Evolutionary conservation across 1,284 basidiomycete genomes (phyloP).

Genomic region (Taiwanofungus camphoratus): DNA sequence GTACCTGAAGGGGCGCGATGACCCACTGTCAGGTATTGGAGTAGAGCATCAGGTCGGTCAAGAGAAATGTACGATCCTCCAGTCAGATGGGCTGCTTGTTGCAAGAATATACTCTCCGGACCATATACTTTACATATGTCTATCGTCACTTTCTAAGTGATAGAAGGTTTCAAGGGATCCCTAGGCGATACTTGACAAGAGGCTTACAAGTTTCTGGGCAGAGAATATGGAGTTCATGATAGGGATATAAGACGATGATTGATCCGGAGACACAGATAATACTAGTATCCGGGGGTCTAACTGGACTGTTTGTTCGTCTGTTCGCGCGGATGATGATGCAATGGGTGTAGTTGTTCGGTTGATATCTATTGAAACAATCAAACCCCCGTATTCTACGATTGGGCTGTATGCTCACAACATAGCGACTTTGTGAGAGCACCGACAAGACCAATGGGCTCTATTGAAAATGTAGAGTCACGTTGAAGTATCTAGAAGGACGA

Average conservation of each 20-base stretch:
- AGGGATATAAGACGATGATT: conserved; percentile 87
- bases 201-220: conserved; percentile 86
- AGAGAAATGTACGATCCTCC: conserved; percentile 90
- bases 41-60: conserved; percentile 72
- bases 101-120: conserved; percentile 90
- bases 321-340: conserved; percentile 28
- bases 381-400: neutral
- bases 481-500: conserved; percentile 6
- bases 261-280: conserved; percentile 87
- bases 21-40: conserved; percentile 84
- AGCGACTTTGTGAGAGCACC: conserved; percentile 85
- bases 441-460: conserved; percentile 72
- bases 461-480: conserved; percentile 9
- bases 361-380: conserved; percentile 54
- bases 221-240: conserved; percentile 99
- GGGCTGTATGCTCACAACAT: conserved; percentile 59
- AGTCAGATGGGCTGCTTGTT: conserved; percentile 95
- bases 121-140: conserved; percentile 94
- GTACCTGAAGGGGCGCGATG: neutral
- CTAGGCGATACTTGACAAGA: conserved; percentile 1
- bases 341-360: conserved; percentile 61
- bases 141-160: conserved; percentile 86
- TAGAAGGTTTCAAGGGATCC: conserved; percentile 2
- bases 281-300: conserved; percentile 84
- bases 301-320: conserved; percentile 39